These are phyloP conservation scores for Curvularia hawaiiensis DNA, from an alignment of 2,329 filamentous ascomycete species.

Conservation along the genomic window DNA sequence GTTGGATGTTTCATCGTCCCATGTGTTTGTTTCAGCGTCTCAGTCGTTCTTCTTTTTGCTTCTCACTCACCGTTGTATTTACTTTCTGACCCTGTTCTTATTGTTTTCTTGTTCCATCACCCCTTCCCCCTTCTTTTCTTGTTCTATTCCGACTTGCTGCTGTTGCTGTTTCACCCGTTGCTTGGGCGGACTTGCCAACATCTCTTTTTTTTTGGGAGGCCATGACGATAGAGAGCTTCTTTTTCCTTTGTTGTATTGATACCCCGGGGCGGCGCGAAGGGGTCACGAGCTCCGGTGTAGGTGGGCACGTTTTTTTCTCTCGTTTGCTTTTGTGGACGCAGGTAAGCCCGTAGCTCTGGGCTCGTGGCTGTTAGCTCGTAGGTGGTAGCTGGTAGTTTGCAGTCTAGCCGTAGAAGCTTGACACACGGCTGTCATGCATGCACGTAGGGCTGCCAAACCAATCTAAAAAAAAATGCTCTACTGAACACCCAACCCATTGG, in stretches of 20 bases:
- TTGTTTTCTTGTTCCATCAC: not conserved
- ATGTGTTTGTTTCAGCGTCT: not conserved
- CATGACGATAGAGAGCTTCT: constrained; percentile 19
- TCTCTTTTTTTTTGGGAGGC: constrained; percentile 18
- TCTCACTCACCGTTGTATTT: not conserved
- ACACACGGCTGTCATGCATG: constrained; percentile 6
- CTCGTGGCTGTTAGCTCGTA: too few species aligned
- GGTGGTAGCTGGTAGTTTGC: not conserved
- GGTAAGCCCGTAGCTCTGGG: constrained; percentile 1
- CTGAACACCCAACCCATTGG: constrained; percentile 3
- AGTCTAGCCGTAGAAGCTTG: constrained; percentile 8
- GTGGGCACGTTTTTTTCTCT: constrained; percentile 17
- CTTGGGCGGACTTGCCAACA: constrained; percentile 3
- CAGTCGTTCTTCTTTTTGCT: not conserved
- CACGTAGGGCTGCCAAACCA: constrained; percentile 6
- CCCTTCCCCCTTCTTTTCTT: not conserved
- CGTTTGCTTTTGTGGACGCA: constrained; percentile 5
- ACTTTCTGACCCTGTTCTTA: too few species aligned
- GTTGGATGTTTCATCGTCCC: not conserved
- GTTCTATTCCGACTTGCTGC: not conserved
- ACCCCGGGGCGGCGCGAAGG: constrained; percentile 31
- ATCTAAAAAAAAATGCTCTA: constrained; percentile 7
- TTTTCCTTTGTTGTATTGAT: constrained; percentile 36
- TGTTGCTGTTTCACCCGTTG: not conserved
- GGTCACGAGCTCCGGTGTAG: constrained; percentile 25